phyloP scores from a whole-genome alignment of 108 stramenopile genomes.

The Seminavis robusta region DNA sequence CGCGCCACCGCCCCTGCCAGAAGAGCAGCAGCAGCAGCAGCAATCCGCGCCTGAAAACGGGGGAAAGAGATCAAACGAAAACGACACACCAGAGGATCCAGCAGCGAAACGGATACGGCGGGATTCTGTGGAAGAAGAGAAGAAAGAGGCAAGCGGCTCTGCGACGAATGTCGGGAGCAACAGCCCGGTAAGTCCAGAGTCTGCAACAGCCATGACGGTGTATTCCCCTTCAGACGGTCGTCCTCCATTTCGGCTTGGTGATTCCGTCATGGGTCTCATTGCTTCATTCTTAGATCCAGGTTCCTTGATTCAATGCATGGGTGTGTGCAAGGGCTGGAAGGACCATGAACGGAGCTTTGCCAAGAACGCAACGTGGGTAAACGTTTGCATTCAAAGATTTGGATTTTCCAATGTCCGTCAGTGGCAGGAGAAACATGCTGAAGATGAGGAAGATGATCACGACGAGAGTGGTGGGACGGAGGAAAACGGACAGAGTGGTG shows the following conservation, averaged over 20 bases:
- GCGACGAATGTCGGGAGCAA: too few species aligned
- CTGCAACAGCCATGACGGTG: too few species aligned
- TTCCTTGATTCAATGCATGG: slow-evolving; percentile 42
- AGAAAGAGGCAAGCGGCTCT: too few species aligned
- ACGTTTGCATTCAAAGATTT: slow-evolving; percentile 58
- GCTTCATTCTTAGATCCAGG: slow-evolving; percentile 62
- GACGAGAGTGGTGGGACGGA: too few species aligned
- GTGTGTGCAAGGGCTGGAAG: slow-evolving; percentile 43
- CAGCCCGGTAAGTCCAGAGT: too few species aligned
- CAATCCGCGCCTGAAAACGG: too few species aligned
- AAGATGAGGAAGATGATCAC: slow-evolving; percentile 45
- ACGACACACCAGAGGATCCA: background rate
- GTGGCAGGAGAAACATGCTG: slow-evolving; percentile 59
- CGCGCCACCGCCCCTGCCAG: background rate
- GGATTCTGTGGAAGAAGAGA: too few species aligned
- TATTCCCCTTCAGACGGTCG: too few species aligned
- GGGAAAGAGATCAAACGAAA: too few species aligned
- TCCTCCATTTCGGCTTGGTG: too few species aligned
- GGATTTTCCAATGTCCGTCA: slow-evolving; percentile 60
- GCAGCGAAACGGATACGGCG: too few species aligned
- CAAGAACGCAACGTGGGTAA: slow-evolving; percentile 49
- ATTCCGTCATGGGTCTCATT: slow-evolving; percentile 16
- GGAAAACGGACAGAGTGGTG: background rate
- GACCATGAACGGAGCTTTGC: slow-evolving; percentile 41
- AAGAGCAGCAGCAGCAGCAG: background rate